These are phyloP conservation scores for Chlamydomonas sphaeroides DNA, from an alignment of 139 green algal genomes.

Conservation along the genomic window DNA sequence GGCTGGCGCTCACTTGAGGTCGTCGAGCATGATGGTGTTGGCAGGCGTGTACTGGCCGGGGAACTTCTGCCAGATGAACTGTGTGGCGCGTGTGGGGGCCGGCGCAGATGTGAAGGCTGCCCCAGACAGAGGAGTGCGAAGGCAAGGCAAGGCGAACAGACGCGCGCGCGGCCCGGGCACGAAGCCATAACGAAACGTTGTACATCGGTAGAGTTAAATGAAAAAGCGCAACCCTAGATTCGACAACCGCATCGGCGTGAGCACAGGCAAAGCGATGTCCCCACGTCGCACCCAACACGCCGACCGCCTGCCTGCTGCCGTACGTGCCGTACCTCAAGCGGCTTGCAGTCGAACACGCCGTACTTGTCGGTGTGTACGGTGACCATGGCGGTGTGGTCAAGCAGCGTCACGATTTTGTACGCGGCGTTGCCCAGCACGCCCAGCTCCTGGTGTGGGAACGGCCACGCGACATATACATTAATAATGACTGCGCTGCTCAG, in stretches of 20 bases:
- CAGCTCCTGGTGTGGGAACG: conserved; percentile 73
- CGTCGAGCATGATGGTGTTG: conserved; percentile 98
- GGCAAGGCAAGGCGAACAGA: no score
- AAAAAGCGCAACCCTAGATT: no score
- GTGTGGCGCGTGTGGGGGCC: conserved; percentile 70
- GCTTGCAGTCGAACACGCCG: conserved; percentile 97
- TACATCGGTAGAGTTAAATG: no score
- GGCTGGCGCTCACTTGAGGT: conserved; percentile 84
- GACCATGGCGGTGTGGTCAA: conserved; percentile 93
- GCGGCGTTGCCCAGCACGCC: conserved; percentile 78
- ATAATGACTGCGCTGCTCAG: no score
- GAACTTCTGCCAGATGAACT: conserved; percentile 83
- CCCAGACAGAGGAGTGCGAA: no score
- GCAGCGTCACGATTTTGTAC: conserved; percentile 82
- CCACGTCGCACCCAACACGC: no score
- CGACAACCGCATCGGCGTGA: no score
- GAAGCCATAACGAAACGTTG: no score
- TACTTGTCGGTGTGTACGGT: conserved; percentile 72
- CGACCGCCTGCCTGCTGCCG: no score
- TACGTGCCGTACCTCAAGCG: conserved; percentile 78
- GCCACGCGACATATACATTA: no score
- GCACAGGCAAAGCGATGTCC: no score
- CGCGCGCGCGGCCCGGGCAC: no score
- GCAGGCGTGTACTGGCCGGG: conserved; percentile 61
- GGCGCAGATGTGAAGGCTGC: neutral